Percentiles rank a stretch among this genome's conserved stretches.
Conservation (phyloP, 2,329 filamentous ascomycete species). For the Stemphylium beticola region DNA sequence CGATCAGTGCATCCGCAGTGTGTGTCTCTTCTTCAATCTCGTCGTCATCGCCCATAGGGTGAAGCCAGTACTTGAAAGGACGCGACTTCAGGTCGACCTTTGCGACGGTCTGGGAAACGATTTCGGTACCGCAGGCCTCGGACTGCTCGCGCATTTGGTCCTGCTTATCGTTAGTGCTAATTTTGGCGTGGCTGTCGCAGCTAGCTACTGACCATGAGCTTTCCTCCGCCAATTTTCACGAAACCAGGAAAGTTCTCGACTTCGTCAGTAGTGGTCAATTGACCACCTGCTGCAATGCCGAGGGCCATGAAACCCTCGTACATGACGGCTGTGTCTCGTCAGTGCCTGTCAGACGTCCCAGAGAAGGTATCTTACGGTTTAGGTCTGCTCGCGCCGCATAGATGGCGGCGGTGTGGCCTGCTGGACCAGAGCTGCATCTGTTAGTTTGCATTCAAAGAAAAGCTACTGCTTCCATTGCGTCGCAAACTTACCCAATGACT, state of each 20-base stretch:
- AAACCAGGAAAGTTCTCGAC: slow-evolving; percentile 99
- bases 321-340: slow-evolving; percentile 69
- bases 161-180: slow-evolving; percentile 44
- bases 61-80: slow-evolving; percentile 86
- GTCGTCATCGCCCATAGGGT: slow-evolving; percentile 80
- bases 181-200: not conserved
- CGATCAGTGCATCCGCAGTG: slow-evolving; percentile 90
- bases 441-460: slow-evolving; percentile 38
- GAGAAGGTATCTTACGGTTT: slow-evolving; percentile 65
- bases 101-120: slow-evolving; percentile 90
- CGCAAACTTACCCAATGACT: slow-evolving; percentile 46
- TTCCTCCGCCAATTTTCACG: slow-evolving; percentile 82
- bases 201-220: slow-evolving; percentile 73
- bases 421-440: slow-evolving; percentile 80
- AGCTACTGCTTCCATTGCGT: slow-evolving; percentile 18
- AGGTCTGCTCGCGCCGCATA: slow-evolving; percentile 95
- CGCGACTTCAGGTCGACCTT: slow-evolving; percentile 81
- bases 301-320: slow-evolving; percentile 99
- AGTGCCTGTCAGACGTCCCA: slow-evolving; percentile 9
- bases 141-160: slow-evolving; percentile 94
- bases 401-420: slow-evolving; percentile 95
- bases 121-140: slow-evolving; percentile 87
- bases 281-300: slow-evolving; percentile 92
- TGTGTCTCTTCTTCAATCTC: slow-evolving; percentile 70
- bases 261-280: slow-evolving; percentile 97